A percentile compares a stretch with the other conserved stretches of the same genome.
Evolutionary conservation across 116 monocot species (phyloP).

Genomic region (Dioscorea cayenensis): DNA sequence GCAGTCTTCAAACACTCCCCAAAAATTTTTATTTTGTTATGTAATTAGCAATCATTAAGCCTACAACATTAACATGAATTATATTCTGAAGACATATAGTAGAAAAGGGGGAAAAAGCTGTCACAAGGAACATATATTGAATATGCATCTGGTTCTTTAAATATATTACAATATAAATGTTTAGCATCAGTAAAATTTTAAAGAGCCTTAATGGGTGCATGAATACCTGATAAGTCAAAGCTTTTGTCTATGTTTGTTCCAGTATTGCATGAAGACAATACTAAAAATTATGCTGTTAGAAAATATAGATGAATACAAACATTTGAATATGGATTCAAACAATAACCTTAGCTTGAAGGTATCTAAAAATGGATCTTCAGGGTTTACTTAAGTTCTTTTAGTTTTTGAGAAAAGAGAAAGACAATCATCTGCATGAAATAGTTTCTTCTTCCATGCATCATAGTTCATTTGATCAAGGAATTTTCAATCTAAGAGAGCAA

Average conservation of each 20-base stretch:
- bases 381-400: constrained; percentile 14
- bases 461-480: constrained; percentile 13
- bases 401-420: constrained; percentile 4
- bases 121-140: no score
- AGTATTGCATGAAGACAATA: not conserved
- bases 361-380: constrained; percentile 8
- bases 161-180: not conserved
- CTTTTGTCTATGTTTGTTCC: not conserved
- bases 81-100: no score
- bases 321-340: not conserved
- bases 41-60: no score
- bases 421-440: constrained; percentile 12
- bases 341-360: constrained; percentile 17
- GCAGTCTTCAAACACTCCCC: no score
- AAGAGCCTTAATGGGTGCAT: not conserved
- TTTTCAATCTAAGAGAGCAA: constrained; percentile 12
- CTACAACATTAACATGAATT: no score
- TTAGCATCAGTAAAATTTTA: not conserved
- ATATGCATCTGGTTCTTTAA: not conserved
- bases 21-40: no score
- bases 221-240: not conserved
- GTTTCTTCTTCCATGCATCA: constrained; percentile 11
- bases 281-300: not conserved
- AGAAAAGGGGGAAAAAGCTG: no score
- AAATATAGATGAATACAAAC: not conserved